These are phyloP conservation scores for Serendipita sp. DNA, from an alignment of 768 basidiomycete species.

Conservation along the genomic window DNA sequence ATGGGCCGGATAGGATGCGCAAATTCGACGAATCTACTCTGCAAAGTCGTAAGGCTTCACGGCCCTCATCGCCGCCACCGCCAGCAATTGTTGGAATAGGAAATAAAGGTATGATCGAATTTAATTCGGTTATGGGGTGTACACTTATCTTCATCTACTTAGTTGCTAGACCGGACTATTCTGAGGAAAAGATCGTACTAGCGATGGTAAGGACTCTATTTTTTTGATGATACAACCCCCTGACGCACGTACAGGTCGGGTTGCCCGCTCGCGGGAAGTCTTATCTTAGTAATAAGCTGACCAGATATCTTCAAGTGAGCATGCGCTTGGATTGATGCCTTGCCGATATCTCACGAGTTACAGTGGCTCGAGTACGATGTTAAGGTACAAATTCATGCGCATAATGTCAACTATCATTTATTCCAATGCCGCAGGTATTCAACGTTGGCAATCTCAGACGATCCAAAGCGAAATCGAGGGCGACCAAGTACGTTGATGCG, in stretches of 20 bases:
- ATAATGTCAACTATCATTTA: not conserved
- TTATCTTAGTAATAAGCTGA: slow-evolving; percentile 94
- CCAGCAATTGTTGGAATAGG: slow-evolving; percentile 78
- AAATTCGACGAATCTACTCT: slow-evolving; percentile 60
- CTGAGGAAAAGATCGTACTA: slow-evolving; percentile 94
- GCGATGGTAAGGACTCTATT: slow-evolving; percentile 55
- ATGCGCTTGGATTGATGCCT: not conserved
- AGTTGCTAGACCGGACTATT: slow-evolving; percentile 97
- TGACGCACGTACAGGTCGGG: slow-evolving; percentile 47
- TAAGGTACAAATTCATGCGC: slow-evolving; percentile 35
- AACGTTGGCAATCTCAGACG: slow-evolving; percentile 92
- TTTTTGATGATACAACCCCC: not conserved
- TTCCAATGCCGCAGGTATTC: slow-evolving; percentile 50
- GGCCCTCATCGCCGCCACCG: slow-evolving; percentile 65
- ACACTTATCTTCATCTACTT: slow-evolving; percentile 3
- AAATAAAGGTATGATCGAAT: slow-evolving; percentile 45
- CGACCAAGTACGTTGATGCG: slow-evolving; percentile 39
- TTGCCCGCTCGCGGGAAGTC: slow-evolving; percentile 97
- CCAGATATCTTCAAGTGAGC: slow-evolving; percentile 81
- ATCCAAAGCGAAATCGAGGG: slow-evolving; percentile 65
- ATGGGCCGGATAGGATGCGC: not conserved
- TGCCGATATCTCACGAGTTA: slow-evolving; percentile 3
- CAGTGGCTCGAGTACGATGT: slow-evolving; percentile 99
- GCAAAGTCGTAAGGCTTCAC: slow-evolving; percentile 52
- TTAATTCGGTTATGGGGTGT: not conserved